Evolutionary conservation across 2,329 filamentous ascomycete genomes (phyloP), one percentile per base, ranked within the genome.

Genomic region (Fusarium miscanthi): DNA sequence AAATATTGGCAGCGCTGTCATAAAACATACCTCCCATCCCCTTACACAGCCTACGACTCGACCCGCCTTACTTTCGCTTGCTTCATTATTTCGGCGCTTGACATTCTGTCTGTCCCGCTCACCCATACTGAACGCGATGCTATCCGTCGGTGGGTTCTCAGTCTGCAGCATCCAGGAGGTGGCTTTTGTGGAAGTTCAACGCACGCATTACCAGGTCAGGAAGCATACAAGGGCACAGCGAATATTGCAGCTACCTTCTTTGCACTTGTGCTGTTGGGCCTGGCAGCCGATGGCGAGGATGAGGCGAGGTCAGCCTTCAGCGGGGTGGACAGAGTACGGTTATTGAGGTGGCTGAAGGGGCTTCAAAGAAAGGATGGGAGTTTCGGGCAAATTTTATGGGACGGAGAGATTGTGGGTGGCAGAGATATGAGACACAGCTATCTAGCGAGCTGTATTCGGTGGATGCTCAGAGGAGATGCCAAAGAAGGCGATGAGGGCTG

Each of bases 1-100:
- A 94, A 92, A 79, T 99, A 98, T 87, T 99, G 95, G 92, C 89
- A 94, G 74, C 91, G 95, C 79, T 98, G 95, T 81, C 88, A 96
- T 73, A 92, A 92, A 80, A 92, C 91, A 30, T 88, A 92, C 69
- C 90, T 99, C 11, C 96, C 96, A 0, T 88, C 91, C 49, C 87
- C 90, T 70, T 99, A 98, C 85, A 97, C 93, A 21, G 87, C 91
- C 80, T 96, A 93, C 81, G 96, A 99, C 84, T 94, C 94, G 75
- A 95, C 92, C 77, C 94, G 96, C 77, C 92, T 98, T 85, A 93
- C 92, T 9, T 90, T 98, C 60, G 94, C 91, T 74, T 97, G 92
- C 85, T 97, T 99, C 85, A 95, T 92, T 74, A 84, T 98, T 77
- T 92, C 94, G 12, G 94, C 94, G 3, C 87, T 97, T 53, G 94